Percentiles rank a stretch among this genome's conserved stretches.
Evolutionary conservation across 192 early-diverging fungal species (phyloP).

Genomic region (Umbelopsis sp.): DNA sequence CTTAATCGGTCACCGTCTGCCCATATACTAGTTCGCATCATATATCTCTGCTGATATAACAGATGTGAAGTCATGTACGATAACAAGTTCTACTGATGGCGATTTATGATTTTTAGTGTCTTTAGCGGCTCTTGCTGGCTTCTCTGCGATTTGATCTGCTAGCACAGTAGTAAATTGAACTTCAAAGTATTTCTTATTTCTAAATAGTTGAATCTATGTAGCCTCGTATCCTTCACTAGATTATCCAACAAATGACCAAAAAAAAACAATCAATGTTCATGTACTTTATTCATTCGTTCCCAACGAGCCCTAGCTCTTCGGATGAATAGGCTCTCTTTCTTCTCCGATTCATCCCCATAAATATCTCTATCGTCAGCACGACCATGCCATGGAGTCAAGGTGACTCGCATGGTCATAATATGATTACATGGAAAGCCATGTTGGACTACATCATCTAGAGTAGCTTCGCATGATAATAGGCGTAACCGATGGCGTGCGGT

Average conservation of each 20-base stretch:
- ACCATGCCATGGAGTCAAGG: conserved; percentile 7
- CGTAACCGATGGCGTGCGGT: not conserved
- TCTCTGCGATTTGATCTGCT: no score
- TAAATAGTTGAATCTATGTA: no score
- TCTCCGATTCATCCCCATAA: conserved; percentile 4
- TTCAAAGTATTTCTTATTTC: no score
- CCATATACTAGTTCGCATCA: no score
- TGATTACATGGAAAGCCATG: conserved; percentile 13
- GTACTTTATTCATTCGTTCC: not conserved
- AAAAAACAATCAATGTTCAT: not conserved
- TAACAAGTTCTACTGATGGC: no score
- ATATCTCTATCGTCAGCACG: conserved; percentile 9
- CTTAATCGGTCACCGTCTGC: no score
- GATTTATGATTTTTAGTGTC: no score
- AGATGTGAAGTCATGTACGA: no score
- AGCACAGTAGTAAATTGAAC: no score
- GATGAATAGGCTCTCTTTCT: conserved; percentile 4
- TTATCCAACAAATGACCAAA: not conserved
- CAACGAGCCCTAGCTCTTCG: conserved; percentile 9
- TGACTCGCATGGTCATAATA: conserved; percentile 16
- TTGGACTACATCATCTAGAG: conserved; percentile 2
- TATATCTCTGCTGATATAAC: no score
- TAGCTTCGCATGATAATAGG: not conserved
- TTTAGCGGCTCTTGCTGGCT: no score
- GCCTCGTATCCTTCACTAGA: no score